Evolutionary conservation across 2,329 filamentous ascomycete genomes (phyloP), one percentile per base, ranked within the genome.

Genomic region (Fusarium sp.): DNA sequence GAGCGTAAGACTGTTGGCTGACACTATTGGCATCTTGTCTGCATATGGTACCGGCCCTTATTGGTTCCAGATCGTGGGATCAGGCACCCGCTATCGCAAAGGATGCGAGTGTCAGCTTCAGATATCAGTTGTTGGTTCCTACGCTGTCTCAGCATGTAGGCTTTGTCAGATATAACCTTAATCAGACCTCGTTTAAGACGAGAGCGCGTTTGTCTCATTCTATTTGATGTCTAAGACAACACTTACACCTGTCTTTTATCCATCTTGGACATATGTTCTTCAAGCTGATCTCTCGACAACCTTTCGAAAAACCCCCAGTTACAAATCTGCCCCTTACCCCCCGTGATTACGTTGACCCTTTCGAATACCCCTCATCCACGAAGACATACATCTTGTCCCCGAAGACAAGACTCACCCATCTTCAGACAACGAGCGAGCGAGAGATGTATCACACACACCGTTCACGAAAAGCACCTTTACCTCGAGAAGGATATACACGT

Each of bases 161-260:
- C 11, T 61, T 21, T 50, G 46, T 66, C 54, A 43, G 26, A 61
- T 21, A 45, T 23, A 66, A 65, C 54, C 62, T 66, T 65, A 66
- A 66, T 50, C 19, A 6, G n/a, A 65, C 62, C 46, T 50, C 60
- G n/a, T 8, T 43, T 9, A 6, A 21, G 7, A 21, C 6, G 26
- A 19, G 34, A 39, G 34, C 9, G 13, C 14, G 41, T 21, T 4
- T 28, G 13, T 37, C 10, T n/a, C 5, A 11, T 37, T n/a, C 34
- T 10, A 37, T 2, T 18, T 18, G 16, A 18, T 34, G 28, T 30
- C 6, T 30, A 13, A 30, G 28, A 30, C 12, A 14, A 2, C 28
- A 30, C 7, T 14, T 30, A 30, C 11, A 28, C 4, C 12, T 28
- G 26, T 6, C 26, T 11, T 28, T 28, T 6, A 28, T 28, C 14